Conservation (phyloP, 2,329 filamentous ascomycete species). For the Fusarium sp. region DNA sequence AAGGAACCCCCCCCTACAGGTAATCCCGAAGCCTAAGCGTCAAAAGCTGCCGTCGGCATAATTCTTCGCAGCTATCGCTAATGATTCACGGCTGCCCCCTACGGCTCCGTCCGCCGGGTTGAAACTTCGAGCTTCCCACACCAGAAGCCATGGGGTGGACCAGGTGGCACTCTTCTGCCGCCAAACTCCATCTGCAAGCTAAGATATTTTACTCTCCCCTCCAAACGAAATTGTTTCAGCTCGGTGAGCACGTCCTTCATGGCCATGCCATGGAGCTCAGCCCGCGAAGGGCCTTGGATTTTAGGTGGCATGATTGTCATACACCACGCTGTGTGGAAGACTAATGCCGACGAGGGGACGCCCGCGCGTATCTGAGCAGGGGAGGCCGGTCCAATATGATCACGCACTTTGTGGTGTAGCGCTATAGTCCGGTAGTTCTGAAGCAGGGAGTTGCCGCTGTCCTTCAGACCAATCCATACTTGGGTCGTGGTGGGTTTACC, state of each 20-base stretch:
- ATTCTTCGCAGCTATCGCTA: constrained; percentile 20
- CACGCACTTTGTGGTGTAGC: constrained; percentile 52
- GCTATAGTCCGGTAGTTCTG: constrained; percentile 64
- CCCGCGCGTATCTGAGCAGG: constrained; percentile 65
- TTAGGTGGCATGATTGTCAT: constrained; percentile 58
- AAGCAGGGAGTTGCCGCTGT: constrained; percentile 55
- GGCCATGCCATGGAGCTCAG: constrained; percentile 55
- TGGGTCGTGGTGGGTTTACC: constrained; percentile 42
- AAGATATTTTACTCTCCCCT: constrained; percentile 50
- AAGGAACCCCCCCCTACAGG: neutral
- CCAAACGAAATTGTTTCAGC: constrained; percentile 57
- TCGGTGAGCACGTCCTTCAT: constrained; percentile 61
- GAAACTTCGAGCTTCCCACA: constrained; percentile 49
- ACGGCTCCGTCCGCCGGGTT: constrained; percentile 16
- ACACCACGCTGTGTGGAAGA: constrained; percentile 68
- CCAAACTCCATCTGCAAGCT: constrained; percentile 23
- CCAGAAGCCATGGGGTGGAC: constrained; percentile 55
- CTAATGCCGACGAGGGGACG: constrained; percentile 59
- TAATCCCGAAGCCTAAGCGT: neutral
- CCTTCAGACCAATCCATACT: constrained; percentile 64
- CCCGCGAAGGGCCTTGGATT: constrained; percentile 48
- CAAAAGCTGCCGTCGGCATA: no score
- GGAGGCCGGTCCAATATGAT: constrained; percentile 60
- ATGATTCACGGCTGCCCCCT: constrained; percentile 15
- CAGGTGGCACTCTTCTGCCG: constrained; percentile 25